phyloP scores from a whole-genome alignment of 805 yeast genomes.

The Sugiyamaella marilandica region DNA sequence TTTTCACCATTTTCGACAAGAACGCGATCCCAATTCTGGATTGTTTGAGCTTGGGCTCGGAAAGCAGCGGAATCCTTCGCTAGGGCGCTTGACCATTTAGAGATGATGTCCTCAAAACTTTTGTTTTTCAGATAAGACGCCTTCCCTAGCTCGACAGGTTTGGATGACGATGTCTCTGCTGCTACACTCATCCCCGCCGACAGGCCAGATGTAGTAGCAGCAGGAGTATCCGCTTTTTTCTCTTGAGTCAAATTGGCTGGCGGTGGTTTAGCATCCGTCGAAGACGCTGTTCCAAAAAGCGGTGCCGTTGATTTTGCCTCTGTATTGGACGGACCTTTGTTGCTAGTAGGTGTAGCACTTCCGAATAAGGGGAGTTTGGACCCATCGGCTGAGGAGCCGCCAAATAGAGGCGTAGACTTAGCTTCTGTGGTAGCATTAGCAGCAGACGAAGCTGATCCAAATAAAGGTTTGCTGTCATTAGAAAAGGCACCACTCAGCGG shows the following conservation, averaged over 20 bases:
- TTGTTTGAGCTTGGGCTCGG: slow-evolving; percentile 65
- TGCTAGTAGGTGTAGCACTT: not conserved
- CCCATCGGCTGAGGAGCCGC: not conserved
- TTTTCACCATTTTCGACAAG: slow-evolving; percentile 82
- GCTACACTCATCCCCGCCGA: slow-evolving; percentile 7
- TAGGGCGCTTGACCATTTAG: slow-evolving; percentile 88
- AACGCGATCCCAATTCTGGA: slow-evolving; percentile 80
- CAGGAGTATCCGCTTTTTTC: slow-evolving; percentile 11
- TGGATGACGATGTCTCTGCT: slow-evolving; percentile 12
- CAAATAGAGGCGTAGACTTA: slow-evolving; percentile 5
- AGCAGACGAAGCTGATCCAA: slow-evolving; percentile 5
- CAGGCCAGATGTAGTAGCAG: not conserved
- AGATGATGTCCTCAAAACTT: slow-evolving; percentile 85
- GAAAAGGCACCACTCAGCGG: slow-evolving; percentile 5
- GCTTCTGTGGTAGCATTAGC: not conserved
- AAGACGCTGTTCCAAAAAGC: not conserved
- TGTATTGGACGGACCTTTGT: not conserved
- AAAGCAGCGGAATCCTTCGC: slow-evolving; percentile 69
- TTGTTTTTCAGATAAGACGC: slow-evolving; percentile 69
- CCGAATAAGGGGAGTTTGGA: too few relatives aligned
- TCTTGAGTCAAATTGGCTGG: slow-evolving; percentile 6
- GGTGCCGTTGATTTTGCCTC: not conserved
- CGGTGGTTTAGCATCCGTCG: not conserved
- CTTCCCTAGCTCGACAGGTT: slow-evolving; percentile 48
- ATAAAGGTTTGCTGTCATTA: slow-evolving; percentile 6